Conservation (phyloP, 2,329 filamentous ascomycete genomes). For the Akanthomyces muscarius region DNA sequence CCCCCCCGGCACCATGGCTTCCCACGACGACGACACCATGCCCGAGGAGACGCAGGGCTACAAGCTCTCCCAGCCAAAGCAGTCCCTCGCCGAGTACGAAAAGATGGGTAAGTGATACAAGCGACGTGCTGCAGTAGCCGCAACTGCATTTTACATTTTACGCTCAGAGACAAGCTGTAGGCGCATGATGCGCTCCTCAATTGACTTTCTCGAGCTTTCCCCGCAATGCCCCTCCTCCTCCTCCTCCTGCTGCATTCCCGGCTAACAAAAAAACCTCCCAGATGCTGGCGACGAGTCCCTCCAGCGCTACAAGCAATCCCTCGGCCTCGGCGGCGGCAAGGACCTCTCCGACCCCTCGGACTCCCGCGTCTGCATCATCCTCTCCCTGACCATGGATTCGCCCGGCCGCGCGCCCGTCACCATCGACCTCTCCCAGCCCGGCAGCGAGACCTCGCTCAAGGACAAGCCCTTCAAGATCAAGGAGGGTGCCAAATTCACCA, state of each 20-base stretch:
- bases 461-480: constrained; percentile 96
- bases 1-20: constrained; percentile 52
- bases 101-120: constrained; percentile 68
- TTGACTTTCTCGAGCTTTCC: neutral
- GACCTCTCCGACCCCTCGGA: constrained; percentile 74
- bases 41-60: constrained; percentile 90
- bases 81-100: constrained; percentile 91
- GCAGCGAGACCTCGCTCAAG: constrained; percentile 74
- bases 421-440: constrained; percentile 76
- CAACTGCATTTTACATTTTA: neutral
- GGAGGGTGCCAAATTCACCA: constrained; percentile 88
- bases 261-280: constrained; percentile 27
- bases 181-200: neutral
- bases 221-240: constrained; percentile 3
- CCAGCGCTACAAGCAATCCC: constrained; percentile 94
- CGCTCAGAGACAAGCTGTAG: neutral
- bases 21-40: constrained; percentile 73
- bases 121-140: too few relatives aligned
- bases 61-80: constrained; percentile 95
- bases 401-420: constrained; percentile 78
- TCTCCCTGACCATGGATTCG: constrained; percentile 82
- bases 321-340: constrained; percentile 74
- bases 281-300: constrained; percentile 83
- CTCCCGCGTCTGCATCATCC: constrained; percentile 87
- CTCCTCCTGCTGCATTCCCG: neutral